A percentile compares a stretch with the other conserved stretches of the same genome.
Conservation (phyloP, 805 yeast species). For the Starmera caribaea region DNA sequence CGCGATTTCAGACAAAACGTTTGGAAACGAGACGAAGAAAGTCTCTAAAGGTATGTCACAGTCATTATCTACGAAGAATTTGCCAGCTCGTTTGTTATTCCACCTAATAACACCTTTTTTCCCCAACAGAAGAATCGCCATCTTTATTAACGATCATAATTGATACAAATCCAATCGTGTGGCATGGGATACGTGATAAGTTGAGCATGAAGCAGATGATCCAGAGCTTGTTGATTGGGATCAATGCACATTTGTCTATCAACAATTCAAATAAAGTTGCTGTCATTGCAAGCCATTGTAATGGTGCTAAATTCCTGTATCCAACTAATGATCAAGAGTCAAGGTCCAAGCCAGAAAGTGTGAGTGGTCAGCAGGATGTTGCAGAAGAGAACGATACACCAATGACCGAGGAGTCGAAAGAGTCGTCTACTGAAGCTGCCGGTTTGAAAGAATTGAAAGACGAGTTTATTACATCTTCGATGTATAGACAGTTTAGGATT, state of each 20-base stretch:
- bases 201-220: slow-evolving; percentile 29
- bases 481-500: slow-evolving; percentile 78
- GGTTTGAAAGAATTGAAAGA: slow-evolving; percentile 4
- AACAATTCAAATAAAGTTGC: slow-evolving; percentile 81
- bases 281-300: slow-evolving; percentile 64
- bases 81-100: too few species aligned
- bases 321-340: slow-evolving; percentile 32
- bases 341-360: not conserved
- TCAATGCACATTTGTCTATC: slow-evolving; percentile 82
- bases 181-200: slow-evolving; percentile 26
- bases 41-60: slow-evolving; percentile 26
- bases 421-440: slow-evolving; percentile 10
- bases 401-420: slow-evolving; percentile 1
- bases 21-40: slow-evolving; percentile 21
- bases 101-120: not conserved
- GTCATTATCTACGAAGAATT: slow-evolving; percentile 2
- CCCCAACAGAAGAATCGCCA: slow-evolving; percentile 51
- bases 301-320: slow-evolving; percentile 59
- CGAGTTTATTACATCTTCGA: slow-evolving; percentile 39
- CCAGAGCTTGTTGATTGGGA: slow-evolving; percentile 58
- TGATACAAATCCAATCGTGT: slow-evolving; percentile 58
- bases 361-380: not conserved
- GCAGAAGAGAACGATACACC: not conserved
- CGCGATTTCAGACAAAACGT: slow-evolving; percentile 54
- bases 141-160: slow-evolving; percentile 69